These are phyloP conservation scores for Hypoxylon sp. DNA, from an alignment of 2,329 filamentous ascomycete genomes.

Conservation along the genomic window DNA sequence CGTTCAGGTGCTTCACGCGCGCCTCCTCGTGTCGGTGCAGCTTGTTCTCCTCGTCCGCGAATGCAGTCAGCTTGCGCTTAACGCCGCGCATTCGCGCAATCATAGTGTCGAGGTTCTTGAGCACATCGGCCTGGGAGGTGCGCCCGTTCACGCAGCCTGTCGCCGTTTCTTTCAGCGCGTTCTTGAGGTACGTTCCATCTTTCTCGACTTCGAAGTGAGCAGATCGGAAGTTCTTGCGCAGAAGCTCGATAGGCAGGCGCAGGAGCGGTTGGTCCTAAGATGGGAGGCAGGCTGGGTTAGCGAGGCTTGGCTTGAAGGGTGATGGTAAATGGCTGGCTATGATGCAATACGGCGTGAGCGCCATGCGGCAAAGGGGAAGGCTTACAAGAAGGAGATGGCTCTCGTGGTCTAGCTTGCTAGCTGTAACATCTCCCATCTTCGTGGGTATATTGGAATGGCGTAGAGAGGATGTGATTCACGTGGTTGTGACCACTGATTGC, in stretches of 20 bases:
- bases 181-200: conserved; percentile 74
- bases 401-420: conserved; percentile 79
- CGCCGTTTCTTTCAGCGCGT: conserved; percentile 73
- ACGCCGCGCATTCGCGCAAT: conserved; percentile 86
- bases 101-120: conserved; percentile 87
- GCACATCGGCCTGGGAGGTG: conserved; percentile 77
- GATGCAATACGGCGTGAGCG: conserved; percentile 2
- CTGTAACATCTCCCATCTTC: conserved; percentile 72
- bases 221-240: conserved; percentile 93
- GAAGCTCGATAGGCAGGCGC: conserved; percentile 91
- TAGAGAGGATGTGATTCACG: neutral
- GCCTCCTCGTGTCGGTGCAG: conserved; percentile 83
- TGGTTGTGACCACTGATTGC: conserved; percentile 8
- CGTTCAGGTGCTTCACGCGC: conserved; percentile 83
- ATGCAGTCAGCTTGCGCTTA: conserved; percentile 85
- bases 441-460: neutral
- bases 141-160: conserved; percentile 76
- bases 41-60: conserved; percentile 83
- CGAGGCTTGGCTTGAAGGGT: conserved; percentile 10
- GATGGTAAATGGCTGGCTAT: neutral
- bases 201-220: conserved; percentile 83
- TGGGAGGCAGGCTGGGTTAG: conserved; percentile 1
- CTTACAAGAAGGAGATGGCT: conserved; percentile 81
- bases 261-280: conserved; percentile 93
- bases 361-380: conserved; percentile 3